A percentile compares a stretch with the other conserved stretches of the same genome.
These are phyloP conservation scores for Cytospora leucostoma DNA, from an alignment of 2,329 filamentous ascomycete genomes.

Conservation along the genomic window DNA sequence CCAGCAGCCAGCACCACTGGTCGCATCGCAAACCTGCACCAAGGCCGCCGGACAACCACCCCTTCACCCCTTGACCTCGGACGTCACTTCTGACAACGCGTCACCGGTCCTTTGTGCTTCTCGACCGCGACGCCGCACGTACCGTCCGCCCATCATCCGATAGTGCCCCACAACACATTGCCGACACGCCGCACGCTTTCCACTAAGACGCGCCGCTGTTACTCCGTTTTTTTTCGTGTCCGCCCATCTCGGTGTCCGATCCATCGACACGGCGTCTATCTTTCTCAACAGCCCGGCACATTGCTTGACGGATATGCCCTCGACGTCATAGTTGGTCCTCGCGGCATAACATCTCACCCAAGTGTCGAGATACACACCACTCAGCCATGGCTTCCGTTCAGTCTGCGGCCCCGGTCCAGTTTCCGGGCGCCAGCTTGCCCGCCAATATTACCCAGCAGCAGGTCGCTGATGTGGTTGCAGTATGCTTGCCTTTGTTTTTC, in stretches of 20 bases:
- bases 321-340: slow-evolving; percentile 34
- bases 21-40: slow-evolving; percentile 22
- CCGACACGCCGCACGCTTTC: slow-evolving; percentile 18
- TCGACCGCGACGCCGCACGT: slow-evolving; percentile 2
- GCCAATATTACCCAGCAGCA: slow-evolving; percentile 73
- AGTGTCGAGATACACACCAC: slow-evolving; percentile 27
- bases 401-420: slow-evolving; percentile 63
- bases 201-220: slow-evolving; percentile 23
- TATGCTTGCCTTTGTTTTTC: slow-evolving; percentile 42
- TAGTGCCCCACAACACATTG: slow-evolving; percentile 10
- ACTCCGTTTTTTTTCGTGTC: slow-evolving; percentile 15
- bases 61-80: slow-evolving; percentile 12
- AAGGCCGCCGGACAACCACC: slow-evolving; percentile 5
- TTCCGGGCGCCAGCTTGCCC: slow-evolving; percentile 61
- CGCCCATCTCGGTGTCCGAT: slow-evolving; percentile 11
- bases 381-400: slow-evolving; percentile 78
- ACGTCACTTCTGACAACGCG: not conserved
- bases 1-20: slow-evolving; percentile 13
- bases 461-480: slow-evolving; percentile 72
- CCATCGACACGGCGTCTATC: slow-evolving; percentile 9
- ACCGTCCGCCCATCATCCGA: slow-evolving; percentile 5
- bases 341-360: slow-evolving; percentile 31
- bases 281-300: slow-evolving; percentile 12
- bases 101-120: slow-evolving; percentile 14
- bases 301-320: slow-evolving; percentile 41